phyloP scores from a whole-genome alignment of 129 eudicot species.

The Helianthus tuberosus region DNA sequence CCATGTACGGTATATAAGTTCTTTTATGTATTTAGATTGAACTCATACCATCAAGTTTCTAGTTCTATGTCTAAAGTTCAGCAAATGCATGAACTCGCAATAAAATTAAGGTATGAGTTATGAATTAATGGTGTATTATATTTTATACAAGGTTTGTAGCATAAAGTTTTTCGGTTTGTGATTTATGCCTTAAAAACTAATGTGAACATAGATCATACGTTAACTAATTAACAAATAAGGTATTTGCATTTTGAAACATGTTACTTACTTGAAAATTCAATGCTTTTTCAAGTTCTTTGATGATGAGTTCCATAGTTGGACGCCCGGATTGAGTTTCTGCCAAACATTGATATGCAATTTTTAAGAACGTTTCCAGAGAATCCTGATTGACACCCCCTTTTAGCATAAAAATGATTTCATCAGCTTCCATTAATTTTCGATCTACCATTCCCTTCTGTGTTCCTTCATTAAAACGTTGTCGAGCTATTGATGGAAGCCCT shows the following conservation, averaged over 20 bases:
- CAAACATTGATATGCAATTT: slow-evolving; percentile 3
- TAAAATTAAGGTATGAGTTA: no score
- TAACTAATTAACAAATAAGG: neutral
- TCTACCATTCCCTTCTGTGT: neutral
- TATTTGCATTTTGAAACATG: neutral
- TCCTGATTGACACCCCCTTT: neutral
- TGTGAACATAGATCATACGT: no score
- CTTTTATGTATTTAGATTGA: no score
- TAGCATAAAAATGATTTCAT: neutral
- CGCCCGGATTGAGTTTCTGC: neutral
- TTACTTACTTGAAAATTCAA: neutral
- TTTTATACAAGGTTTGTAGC: no score
- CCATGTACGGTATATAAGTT: no score
- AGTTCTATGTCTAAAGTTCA: no score
- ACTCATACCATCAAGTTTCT: no score
- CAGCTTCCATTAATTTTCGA: neutral
- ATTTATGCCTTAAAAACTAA: no score
- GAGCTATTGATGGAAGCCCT: slow-evolving; percentile 6
- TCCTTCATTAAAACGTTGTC: neutral
- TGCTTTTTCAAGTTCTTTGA: slow-evolving; percentile 9
- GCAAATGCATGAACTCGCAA: no score
- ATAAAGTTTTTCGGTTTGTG: no score
- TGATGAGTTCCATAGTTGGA: neutral
- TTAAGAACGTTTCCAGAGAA: no score
- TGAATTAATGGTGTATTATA: no score